Evolutionary conservation across 305 asterid species (phyloP).

Genomic region (Rubia tinctorum): DNA sequence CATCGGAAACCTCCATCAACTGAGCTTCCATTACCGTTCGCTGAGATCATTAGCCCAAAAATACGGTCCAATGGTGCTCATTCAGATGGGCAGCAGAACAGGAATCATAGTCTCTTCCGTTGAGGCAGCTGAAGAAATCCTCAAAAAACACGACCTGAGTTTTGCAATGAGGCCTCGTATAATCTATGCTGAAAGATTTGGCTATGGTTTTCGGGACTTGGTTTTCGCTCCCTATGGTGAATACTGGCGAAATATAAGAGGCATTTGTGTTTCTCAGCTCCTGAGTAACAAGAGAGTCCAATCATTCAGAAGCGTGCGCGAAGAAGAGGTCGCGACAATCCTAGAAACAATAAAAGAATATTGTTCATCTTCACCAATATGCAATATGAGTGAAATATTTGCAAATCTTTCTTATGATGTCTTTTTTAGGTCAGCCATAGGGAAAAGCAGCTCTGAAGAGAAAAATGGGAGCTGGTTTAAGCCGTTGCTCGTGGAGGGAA

Average conservation of each 20-base stretch:
- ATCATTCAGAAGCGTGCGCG: constrained; percentile 16
- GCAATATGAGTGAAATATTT: constrained; percentile 21
- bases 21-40: constrained; percentile 21
- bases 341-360: constrained; percentile 23
- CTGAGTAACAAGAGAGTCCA: constrained; percentile 38
- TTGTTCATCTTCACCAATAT: constrained; percentile 14
- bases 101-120: constrained; percentile 23
- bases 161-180: constrained; percentile 14
- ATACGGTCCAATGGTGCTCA: constrained; percentile 25
- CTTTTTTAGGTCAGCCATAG: constrained; percentile 31
- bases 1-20: constrained; percentile 23
- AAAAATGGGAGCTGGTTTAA: constrained; percentile 31
- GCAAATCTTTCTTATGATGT: constrained; percentile 24
- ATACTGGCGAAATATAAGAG: constrained; percentile 39
- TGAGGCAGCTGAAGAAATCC: constrained; percentile 18
- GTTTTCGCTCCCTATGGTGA: constrained; percentile 32
- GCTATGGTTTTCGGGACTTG: constrained; percentile 9
- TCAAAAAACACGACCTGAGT: constrained; percentile 13
- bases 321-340: constrained; percentile 31
- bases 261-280: constrained; percentile 34
- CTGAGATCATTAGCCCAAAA: constrained; percentile 12
- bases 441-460: constrained; percentile 27
- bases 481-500: constrained; percentile 25
- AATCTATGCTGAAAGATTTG: background rate
- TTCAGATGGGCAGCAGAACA: constrained; percentile 18